Evolutionary conservation across 139 green algal genomes (phyloP).

Genomic region (Chlamydomonas asymmetrica): DNA sequence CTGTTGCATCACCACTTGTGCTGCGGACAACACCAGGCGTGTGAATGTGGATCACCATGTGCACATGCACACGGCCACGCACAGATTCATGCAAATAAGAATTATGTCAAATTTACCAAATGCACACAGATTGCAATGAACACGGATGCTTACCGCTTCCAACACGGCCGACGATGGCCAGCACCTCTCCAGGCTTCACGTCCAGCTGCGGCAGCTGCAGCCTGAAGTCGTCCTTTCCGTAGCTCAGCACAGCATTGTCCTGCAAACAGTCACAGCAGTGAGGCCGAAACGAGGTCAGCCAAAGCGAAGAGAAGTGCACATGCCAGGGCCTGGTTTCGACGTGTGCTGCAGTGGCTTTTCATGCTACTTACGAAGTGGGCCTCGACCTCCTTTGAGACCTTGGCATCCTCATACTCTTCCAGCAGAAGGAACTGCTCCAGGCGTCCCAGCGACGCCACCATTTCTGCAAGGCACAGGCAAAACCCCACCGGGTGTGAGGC

Average conservation of each 20-base stretch:
- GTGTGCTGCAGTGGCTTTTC: too few relatives aligned
- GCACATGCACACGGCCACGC: too few relatives aligned
- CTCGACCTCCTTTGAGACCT: slow-evolving; percentile 12
- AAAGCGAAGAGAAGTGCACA: too few relatives aligned
- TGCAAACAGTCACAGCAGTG: too few relatives aligned
- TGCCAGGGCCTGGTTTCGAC: too few relatives aligned
- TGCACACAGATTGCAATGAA: too few relatives aligned
- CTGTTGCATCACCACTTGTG: too few relatives aligned
- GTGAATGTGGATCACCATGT: too few relatives aligned
- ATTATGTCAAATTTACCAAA: not conserved
- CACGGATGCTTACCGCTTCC: slow-evolving; percentile 45
- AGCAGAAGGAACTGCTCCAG: slow-evolving; percentile 63
- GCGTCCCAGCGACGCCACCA: slow-evolving; percentile 41
- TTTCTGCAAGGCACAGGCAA: too few relatives aligned
- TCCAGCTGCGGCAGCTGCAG: slow-evolving; percentile 51
- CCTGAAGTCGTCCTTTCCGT: slow-evolving; percentile 51
- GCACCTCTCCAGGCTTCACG: slow-evolving; percentile 53
- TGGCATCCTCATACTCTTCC: slow-evolving; percentile 35
- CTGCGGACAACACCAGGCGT: too few relatives aligned
- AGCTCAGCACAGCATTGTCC: slow-evolving; percentile 36
- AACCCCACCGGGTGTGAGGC: too few relatives aligned
- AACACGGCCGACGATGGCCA: slow-evolving; percentile 62
- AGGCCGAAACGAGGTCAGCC: too few relatives aligned
- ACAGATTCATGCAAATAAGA: not conserved
- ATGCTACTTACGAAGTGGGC: slow-evolving; percentile 40